Conservation (phyloP, 495 filamentous ascomycete genomes). For the Neurospora sp. region DNA sequence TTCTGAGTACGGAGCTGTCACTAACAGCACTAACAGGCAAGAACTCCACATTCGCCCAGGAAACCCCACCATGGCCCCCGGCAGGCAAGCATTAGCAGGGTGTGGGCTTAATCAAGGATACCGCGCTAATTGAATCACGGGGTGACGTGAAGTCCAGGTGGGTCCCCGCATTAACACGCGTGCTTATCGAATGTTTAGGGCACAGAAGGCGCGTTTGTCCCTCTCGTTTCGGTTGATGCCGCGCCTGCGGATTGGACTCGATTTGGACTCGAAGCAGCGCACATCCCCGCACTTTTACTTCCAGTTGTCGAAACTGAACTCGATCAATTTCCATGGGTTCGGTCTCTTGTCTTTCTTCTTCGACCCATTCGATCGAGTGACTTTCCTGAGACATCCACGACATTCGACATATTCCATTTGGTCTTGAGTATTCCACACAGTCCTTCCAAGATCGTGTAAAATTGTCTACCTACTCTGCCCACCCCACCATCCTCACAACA, state of each 20-base stretch:
- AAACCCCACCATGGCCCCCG: neutral
- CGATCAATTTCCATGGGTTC: neutral
- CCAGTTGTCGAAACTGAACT: neutral
- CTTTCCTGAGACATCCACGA: neutral
- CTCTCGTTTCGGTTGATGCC: neutral
- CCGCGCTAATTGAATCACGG: neutral
- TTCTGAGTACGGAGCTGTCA: neutral
- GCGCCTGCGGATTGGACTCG: neutral
- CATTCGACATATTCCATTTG: neutral
- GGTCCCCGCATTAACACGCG: neutral
- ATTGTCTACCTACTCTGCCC: neutral
- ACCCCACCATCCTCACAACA: neutral
- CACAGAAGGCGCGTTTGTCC: neutral
- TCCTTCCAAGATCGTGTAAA: neutral
- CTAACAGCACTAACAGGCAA: neutral
- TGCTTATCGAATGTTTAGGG: neutral
- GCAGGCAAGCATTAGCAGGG: neutral
- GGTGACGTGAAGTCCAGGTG: neutral
- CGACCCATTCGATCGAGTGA: neutral
- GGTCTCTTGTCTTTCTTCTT: neutral
- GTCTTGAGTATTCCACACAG: neutral
- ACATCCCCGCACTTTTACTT: neutral
- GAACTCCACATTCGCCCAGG: neutral
- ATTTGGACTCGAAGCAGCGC: neutral
- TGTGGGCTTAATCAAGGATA: neutral